phyloP scores from a whole-genome alignment of 306 rosid genomes.

The Fragaria ananassa region DNA sequence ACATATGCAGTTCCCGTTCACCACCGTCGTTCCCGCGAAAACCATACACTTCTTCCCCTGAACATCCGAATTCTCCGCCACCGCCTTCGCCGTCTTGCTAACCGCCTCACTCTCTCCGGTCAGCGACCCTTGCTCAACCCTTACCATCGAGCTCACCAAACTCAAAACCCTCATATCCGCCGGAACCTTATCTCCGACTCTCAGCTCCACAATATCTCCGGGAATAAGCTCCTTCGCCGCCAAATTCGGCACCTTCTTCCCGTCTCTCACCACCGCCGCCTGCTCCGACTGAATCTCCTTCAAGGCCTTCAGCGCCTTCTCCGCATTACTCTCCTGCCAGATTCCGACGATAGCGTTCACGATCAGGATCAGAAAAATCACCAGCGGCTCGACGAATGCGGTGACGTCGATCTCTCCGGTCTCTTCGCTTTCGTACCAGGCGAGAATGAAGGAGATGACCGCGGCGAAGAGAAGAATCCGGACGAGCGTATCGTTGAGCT shows the following conservation, averaged over 20 bases:
- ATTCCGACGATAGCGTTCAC: conserved; percentile 65
- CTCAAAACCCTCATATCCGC: conserved; percentile 35
- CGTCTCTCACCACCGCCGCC: conserved; percentile 56
- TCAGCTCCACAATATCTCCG: conserved; percentile 39
- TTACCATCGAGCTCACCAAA: conserved; percentile 28
- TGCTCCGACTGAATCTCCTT: conserved; percentile 88
- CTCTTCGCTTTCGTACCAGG: conserved; percentile 69
- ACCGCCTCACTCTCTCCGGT: conserved; percentile 43
- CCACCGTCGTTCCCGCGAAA: conserved; percentile 71
- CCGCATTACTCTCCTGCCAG: conserved; percentile 95
- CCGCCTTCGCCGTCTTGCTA: conserved; percentile 31
- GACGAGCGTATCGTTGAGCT: conserved; percentile 80
- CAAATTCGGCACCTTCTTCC: conserved; percentile 28
- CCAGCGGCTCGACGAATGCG: conserved; percentile 37
- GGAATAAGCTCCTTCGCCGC: conserved; percentile 82
- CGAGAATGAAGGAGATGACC: conserved; percentile 68
- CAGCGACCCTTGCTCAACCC: conserved; percentile 35
- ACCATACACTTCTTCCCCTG: conserved; percentile 50
- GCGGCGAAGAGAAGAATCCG: conserved; percentile 78
- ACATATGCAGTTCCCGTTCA: conserved; percentile 64
- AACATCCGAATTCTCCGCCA: conserved; percentile 32
- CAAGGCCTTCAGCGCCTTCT: conserved; percentile 83
- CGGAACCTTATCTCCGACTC: conserved; percentile 37
- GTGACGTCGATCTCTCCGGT: conserved; percentile 37
- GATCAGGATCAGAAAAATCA: conserved; percentile 35